These are phyloP conservation scores for Lasiodiplodia citricola DNA, from an alignment of 2,329 filamentous ascomycete species.

Conservation along the genomic window DNA sequence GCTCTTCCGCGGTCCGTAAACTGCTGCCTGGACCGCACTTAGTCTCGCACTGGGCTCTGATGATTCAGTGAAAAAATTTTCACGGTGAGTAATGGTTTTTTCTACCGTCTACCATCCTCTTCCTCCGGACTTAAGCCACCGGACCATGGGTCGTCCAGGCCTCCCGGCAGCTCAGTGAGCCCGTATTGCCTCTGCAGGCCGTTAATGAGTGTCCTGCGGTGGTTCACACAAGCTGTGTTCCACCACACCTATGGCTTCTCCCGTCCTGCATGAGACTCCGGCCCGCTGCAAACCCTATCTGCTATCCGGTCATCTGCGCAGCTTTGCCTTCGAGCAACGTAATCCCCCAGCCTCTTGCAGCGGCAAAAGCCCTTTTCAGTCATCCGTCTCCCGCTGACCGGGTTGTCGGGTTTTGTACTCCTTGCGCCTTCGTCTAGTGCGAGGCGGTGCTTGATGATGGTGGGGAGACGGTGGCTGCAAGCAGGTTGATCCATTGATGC, in stretches of 20 bases:
- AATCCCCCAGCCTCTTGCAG: constrained; percentile 20
- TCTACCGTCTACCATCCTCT: constrained; percentile 7
- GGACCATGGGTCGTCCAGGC: not conserved
- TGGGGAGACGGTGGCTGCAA: not conserved
- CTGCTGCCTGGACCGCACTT: not conserved
- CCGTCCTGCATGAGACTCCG: constrained; percentile 12
- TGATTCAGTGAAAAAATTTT: constrained; percentile 13
- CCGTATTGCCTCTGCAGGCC: not conserved
- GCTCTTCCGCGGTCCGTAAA: not conserved
- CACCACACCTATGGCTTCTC: constrained; percentile 4
- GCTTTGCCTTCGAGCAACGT: not conserved
- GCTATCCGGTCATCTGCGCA: constrained; percentile 12
- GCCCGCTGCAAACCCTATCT: constrained; percentile 12
- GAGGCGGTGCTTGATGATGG: constrained; percentile 4
- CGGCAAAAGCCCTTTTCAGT: constrained; percentile 17
- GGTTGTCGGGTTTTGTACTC: constrained; percentile 2
- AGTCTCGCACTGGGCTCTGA: not conserved
- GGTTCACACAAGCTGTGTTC: not conserved
- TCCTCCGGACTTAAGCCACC: constrained; percentile 6
- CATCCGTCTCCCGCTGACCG: constrained; percentile 9
- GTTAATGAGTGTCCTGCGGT: not conserved
- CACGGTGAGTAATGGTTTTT: constrained; percentile 13
- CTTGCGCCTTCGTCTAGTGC: not conserved
- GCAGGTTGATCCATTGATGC: not conserved
- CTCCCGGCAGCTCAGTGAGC: constrained; percentile 4